A percentile compares a stretch with the other conserved stretches of the same genome.
phyloP scores from a whole-genome alignment of 2,329 filamentous ascomycete species.

The Amesomyces nigricolor region DNA sequence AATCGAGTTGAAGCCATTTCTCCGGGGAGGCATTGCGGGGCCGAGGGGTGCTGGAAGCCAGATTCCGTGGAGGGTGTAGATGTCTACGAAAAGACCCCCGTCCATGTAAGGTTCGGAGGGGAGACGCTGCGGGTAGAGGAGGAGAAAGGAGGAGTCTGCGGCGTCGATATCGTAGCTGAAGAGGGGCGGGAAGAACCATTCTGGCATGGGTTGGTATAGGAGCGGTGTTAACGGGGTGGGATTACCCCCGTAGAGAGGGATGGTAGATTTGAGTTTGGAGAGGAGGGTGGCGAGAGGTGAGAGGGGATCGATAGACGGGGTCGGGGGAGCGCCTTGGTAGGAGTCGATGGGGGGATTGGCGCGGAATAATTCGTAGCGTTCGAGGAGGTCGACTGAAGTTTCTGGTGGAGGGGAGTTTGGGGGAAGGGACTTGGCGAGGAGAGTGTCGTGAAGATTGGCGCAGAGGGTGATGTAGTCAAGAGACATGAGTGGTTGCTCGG shows the following conservation, averaged over 20 bases:
- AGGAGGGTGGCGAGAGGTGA: constrained; percentile 3
- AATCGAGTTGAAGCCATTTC: not conserved
- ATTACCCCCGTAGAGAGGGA: not conserved
- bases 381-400: constrained; percentile 2
- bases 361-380: constrained; percentile 1
- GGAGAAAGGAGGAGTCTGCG: not conserved
- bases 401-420: not conserved
- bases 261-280: not conserved
- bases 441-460: constrained; percentile 1
- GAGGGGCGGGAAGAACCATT: constrained; percentile 2
- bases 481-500: not conserved
- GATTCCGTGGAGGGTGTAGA: not conserved
- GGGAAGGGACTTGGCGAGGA: not conserved
- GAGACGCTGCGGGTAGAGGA: constrained; percentile 3
- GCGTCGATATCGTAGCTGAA: not conserved
- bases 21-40: not conserved
- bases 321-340: not conserved
- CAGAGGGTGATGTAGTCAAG: constrained; percentile 3
- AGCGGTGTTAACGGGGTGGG: not conserved
- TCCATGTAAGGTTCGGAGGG: not conserved
- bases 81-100: constrained; percentile 1
- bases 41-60: not conserved
- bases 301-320: not conserved
- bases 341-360: not conserved
- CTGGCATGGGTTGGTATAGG: not conserved